A percentile compares a stretch with the other conserved stretches of the same genome.
These are phyloP conservation scores for Sechiopsis laciniata DNA, from an alignment of 306 rosid species.

Conservation along the genomic window DNA sequence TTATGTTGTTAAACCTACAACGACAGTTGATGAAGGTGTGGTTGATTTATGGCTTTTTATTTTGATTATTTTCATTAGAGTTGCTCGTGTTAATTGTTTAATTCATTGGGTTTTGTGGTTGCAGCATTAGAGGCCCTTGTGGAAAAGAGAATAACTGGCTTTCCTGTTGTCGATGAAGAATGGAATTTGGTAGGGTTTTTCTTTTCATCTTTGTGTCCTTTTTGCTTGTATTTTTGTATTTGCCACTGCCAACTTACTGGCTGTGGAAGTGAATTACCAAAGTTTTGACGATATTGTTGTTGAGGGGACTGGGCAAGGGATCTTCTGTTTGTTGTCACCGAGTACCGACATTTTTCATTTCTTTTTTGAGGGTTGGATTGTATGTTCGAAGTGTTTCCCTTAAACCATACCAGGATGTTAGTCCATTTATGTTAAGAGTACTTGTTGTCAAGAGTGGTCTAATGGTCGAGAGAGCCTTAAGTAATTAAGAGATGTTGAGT, in stretches of 20 bases:
- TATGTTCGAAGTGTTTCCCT: not conserved
- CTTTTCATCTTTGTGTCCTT: not conserved
- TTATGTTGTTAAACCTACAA: slow-evolving; percentile 59
- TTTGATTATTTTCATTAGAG: slow-evolving; percentile 6
- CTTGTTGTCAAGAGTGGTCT: not conserved
- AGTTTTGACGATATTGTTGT: not conserved
- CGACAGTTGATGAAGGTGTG: slow-evolving; percentile 79
- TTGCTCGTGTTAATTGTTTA: slow-evolving; percentile 1
- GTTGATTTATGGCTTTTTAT: not conserved
- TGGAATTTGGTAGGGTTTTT: slow-evolving; percentile 65
- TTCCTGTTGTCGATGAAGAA: slow-evolving; percentile 87
- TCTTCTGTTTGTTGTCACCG: not conserved
- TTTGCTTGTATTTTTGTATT: not conserved
- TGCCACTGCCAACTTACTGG: not conserved
- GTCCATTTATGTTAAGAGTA: not conserved
- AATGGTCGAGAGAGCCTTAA: too few species aligned
- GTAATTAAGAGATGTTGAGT: too few species aligned
- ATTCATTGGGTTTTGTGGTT: slow-evolving; percentile 13
- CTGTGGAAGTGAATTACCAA: not conserved
- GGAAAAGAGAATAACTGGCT: slow-evolving; percentile 73
- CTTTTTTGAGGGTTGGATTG: not conserved
- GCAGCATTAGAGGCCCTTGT: slow-evolving; percentile 75
- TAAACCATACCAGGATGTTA: not conserved
- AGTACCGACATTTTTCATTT: not conserved
- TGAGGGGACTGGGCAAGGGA: not conserved